Evolutionary conservation across 2,329 filamentous ascomycete species (phyloP), one percentile per base, ranked within the genome.

Genomic region (Fusarium chlamydosporum): DNA sequence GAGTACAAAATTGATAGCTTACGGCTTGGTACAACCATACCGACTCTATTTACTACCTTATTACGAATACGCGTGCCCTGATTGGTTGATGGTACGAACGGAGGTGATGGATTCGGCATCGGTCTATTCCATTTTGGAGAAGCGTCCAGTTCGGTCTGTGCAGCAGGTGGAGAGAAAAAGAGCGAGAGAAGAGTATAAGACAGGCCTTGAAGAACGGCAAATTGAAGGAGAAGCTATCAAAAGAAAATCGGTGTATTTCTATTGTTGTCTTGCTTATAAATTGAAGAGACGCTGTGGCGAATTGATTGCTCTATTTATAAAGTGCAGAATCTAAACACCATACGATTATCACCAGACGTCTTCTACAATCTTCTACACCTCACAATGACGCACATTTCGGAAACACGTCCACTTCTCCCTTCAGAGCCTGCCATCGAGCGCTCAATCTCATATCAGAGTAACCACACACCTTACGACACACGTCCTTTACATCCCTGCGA

Each of bases 361-460:
- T 16, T 16, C n/a, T 13, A 15, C 23, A 12, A 18, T 20, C 26
- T 18, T 11, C n/a, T 12, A 29, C 34, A 20, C 27, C 8, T 18
- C 47, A 55, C 52, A 15, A 65, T 78, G 76, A 73, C 75, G 16
- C 65, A 68, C 35, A 45, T 69, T 11, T 71, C 75, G n/a, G 78
- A 79, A 71, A 66, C 75, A 33, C 74, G 77, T 10, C 78, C 77
- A 26, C 76, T 79, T 2, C 72, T 79, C 42, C 70, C 74, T 12
- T 48, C 72, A n/a, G 76, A 79, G 57, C 77, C 78, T 7, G 57
- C 68, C 48, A 56, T 64, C 33, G 77, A 79, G 65, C 70, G 65
- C 11, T 65, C 72, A 23, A 73, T 72, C 33, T 72, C 66, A 3
- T 68, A 73, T 13, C 65, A 74, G 7, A 68, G 67, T 50, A 59